Evolutionary conservation across 2,329 filamentous ascomycete genomes (phyloP).

Genomic region (Didymella glomerata): DNA sequence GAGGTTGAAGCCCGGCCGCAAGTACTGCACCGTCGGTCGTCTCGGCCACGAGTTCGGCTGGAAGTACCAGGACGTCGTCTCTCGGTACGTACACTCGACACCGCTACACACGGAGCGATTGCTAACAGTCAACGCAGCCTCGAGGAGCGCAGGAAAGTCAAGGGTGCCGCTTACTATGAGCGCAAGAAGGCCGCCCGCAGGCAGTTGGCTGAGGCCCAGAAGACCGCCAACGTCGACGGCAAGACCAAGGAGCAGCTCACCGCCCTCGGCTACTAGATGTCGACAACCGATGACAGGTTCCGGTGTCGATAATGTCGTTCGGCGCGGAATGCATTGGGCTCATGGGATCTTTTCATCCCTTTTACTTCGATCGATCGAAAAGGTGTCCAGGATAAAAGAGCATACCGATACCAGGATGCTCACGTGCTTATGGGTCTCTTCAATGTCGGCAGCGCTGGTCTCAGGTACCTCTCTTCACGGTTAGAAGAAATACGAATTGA

Average conservation of each 20-base stretch:
- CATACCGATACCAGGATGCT: conserved; percentile 47
- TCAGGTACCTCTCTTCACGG: conserved; percentile 47
- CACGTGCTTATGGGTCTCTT: conserved; percentile 52
- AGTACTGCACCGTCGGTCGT: conserved; percentile 99
- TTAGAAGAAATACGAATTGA: conserved; percentile 52
- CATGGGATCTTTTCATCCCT: conserved; percentile 50
- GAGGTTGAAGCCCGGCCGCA: conserved; percentile 97
- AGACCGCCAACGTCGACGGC: conserved; percentile 84
- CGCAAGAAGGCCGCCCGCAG: conserved; percentile 97
- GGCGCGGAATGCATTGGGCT: conserved; percentile 52
- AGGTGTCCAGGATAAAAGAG: conserved; percentile 52
- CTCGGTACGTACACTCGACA: conserved; percentile 72
- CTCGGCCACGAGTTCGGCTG: conserved; percentile 99
- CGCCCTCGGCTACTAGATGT: conserved; percentile 85
- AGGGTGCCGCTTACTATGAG: conserved; percentile 99
- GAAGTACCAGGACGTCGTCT: conserved; percentile 99
- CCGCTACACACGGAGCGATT: not conserved
- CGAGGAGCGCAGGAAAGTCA: conserved; percentile 99
- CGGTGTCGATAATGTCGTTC: conserved; percentile 44
- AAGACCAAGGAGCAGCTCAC: conserved; percentile 90
- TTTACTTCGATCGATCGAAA: conserved; percentile 50
- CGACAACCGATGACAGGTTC: conserved; percentile 45
- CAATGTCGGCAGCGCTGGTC: conserved; percentile 48
- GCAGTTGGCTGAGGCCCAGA: conserved; percentile 92
- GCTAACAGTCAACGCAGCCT: conserved; percentile 67